Base-by-base conservation (phyloP, 805 yeast species). In the Saccharomycopsis olivae region DNA sequence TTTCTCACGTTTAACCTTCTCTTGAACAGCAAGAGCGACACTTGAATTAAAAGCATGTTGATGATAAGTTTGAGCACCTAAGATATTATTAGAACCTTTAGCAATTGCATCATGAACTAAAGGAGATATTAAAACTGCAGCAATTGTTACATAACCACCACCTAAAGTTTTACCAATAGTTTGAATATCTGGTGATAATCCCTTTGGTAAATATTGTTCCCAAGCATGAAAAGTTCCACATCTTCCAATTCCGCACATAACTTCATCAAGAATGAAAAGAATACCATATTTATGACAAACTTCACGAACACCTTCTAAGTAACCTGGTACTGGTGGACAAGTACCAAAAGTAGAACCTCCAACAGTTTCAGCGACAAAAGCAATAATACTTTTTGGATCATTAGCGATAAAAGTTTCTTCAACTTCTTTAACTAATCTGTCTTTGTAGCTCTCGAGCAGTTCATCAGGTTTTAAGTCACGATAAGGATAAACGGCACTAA, bases 191-290 rank as follows among this genome's bases (percentile, higher is more conserved):
- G 75, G 75, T 10, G 58, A 59, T 35, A 55, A 64, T 17, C 57
- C 61, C 14, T 54, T 50, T 24, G 51, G 58, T 51, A 64, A 52
- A 41, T 52, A 64, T 46, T 63, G 64, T 49, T 66, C 71, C 66
- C 71, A 69, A 43, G 69, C 69, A 54, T 59, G 62, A 46, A 62
- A 59, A 21, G 62, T 60, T 28, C 76, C 75, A 44, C 64, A 57
- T 50, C 78, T 63, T 17, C 76, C 77, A 29, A 69, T 63, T 25
- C 78, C 78, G 51, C 73, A 70, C 75, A 71, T 70, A 33, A 71
- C 71, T 55, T 73, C 78, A 49, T 72, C 78, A 36, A 69, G 55
- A 57, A 68, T 60, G 49, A 72, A 57, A 30, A 71, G 53, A 29
- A 68, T 61, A 33, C 69, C 75, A 53, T 70, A 71, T 51, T 71